phyloP scores from a whole-genome alignment of 345 rosid species.

The Eucalyptus sideroxylon region DNA sequence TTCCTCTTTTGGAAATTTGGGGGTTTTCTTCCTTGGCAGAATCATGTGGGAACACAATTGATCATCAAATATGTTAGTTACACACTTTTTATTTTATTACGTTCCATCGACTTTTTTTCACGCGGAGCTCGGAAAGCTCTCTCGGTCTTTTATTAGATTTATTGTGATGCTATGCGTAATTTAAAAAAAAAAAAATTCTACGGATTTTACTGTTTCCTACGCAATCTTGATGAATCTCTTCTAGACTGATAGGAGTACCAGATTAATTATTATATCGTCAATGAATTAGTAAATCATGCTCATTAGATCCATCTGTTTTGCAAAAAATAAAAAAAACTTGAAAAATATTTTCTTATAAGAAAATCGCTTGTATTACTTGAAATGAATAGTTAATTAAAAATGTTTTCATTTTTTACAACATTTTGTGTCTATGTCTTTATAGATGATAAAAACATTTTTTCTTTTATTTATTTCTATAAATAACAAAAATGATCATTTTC shows the following conservation, averaged over 20 bases:
- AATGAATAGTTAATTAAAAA: no score
- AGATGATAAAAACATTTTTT: no score
- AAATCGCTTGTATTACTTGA: accelerated
- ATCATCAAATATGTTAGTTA: background rate
- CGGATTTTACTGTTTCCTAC: background rate
- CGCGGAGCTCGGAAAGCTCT: background rate
- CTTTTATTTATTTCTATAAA: no score
- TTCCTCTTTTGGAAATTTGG: background rate
- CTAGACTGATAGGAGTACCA: background rate
- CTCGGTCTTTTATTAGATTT: background rate
- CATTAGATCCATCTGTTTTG: background rate
- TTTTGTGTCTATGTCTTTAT: background rate
- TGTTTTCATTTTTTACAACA: no score
- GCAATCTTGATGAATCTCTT: background rate
- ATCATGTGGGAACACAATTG: background rate
- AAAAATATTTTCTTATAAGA: no score
- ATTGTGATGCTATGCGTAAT: background rate
- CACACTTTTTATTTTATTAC: background rate
- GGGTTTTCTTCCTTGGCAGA: background rate
- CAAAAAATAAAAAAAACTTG: no score
- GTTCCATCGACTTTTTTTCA: background rate
- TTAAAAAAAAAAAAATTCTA: no score
- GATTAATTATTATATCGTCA: background rate
- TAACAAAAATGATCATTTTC: no score
- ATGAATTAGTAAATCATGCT: background rate